Percentiles rank a stretch among this genome's conserved stretches.
Evolutionary conservation across 192 early-diverging fungal genomes (phyloP).

Genomic region (Coemansia sp.): DNA sequence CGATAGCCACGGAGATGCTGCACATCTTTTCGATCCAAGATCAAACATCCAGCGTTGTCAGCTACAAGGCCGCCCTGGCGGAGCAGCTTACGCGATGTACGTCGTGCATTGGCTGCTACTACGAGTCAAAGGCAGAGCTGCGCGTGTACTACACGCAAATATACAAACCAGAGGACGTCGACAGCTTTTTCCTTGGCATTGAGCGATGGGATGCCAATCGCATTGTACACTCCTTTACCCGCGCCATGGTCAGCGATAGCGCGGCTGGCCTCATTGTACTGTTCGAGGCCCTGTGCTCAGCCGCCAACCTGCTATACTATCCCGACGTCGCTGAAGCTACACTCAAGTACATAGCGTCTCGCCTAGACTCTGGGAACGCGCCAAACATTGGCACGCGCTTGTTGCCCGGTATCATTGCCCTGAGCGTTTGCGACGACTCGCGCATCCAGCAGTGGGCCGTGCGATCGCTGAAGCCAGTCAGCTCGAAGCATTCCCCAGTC

Average conservation of each 20-base stretch:
- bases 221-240: constrained; percentile 13
- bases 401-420: constrained; percentile 31
- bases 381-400: constrained; percentile 25
- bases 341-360: constrained; percentile 15
- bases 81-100: constrained; percentile 39
- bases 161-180: constrained; percentile 18
- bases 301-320: constrained; percentile 20
- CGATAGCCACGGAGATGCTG: constrained; percentile 41
- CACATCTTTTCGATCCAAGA: constrained; percentile 42
- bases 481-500: constrained; percentile 8
- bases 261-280: constrained; percentile 19
- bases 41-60: constrained; percentile 3
- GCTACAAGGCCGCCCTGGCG: constrained; percentile 26
- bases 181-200: constrained; percentile 22
- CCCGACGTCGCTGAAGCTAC: constrained; percentile 9
- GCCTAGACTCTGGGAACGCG: constrained; percentile 5
- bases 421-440: constrained; percentile 21
- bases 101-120: constrained; percentile 42
- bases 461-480: constrained; percentile 30
- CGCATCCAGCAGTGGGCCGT: constrained; percentile 29
- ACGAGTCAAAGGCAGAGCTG: constrained; percentile 30
- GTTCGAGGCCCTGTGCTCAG: constrained; percentile 28
- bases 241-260: neutral
- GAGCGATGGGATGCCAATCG: constrained; percentile 44
- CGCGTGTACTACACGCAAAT: constrained; percentile 14